Evolutionary conservation across 257 asterid species (phyloP).

Genomic region (Ocimum tenuiflorum): DNA sequence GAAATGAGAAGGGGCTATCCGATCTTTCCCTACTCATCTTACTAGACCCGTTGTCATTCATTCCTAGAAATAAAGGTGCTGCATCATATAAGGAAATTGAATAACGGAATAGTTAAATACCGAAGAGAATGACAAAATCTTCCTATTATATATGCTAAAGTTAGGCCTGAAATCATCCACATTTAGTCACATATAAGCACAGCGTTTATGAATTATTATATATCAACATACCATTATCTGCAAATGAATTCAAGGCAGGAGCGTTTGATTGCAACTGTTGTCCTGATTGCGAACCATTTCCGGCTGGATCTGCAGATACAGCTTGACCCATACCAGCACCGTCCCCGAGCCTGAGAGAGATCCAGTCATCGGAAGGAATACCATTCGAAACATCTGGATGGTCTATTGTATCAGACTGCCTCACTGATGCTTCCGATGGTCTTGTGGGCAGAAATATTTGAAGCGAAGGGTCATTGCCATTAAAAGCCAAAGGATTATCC

Average conservation of each 20-base stretch:
- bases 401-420: conserved; percentile 45
- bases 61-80: conserved; percentile 71
- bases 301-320: too few relatives aligned
- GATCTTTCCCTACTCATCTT: conserved; percentile 72
- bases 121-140: too few relatives aligned
- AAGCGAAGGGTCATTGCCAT: conserved; percentile 79
- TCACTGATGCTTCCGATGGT: conserved; percentile 53
- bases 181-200: too few relatives aligned
- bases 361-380: conserved; percentile 72
- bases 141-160: too few relatives aligned
- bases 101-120: not conserved
- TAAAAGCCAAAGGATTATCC: conserved; percentile 68
- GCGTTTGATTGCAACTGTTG: conserved; percentile 45
- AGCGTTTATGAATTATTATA: not conserved
- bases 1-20: conserved; percentile 78
- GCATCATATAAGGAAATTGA: conserved; percentile 25
- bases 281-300: conserved; percentile 38
- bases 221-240: conserved; percentile 67
- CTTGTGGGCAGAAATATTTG: conserved; percentile 94
- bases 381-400: conserved; percentile 64
- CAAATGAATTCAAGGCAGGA: conserved; percentile 47
- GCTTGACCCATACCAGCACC: conserved; percentile 17
- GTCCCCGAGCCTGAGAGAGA: conserved; percentile 82
- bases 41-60: conserved; percentile 43
- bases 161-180: too few relatives aligned